A percentile compares a stretch with the other conserved stretches of the same genome.
These are phyloP conservation scores for Clavispora phyllophila DNA, from an alignment of 805 yeast genomes.

Conservation along the genomic window DNA sequence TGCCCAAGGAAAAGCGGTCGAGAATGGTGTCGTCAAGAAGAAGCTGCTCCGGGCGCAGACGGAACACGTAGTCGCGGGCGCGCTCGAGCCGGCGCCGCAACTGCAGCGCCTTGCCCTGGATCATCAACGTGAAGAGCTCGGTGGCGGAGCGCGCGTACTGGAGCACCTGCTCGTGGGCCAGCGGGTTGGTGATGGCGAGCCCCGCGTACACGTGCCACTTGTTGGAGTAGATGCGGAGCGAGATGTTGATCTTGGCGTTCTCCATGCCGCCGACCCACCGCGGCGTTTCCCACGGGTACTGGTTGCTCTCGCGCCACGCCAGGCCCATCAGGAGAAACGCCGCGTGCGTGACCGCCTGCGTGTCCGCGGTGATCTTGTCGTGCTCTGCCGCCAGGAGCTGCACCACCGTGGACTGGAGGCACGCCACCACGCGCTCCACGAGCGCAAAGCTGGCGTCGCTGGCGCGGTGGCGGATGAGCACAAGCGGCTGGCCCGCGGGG, in stretches of 20 bases:
- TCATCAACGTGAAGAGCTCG: constrained; percentile 77
- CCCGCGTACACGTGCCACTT: constrained; percentile 99
- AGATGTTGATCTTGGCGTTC: constrained; percentile 91
- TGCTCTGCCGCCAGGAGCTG: constrained; percentile 81
- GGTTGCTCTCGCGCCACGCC: constrained; percentile 81
- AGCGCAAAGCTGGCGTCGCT: constrained; percentile 48
- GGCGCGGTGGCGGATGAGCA: constrained; percentile 73
- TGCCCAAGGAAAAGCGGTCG: constrained; percentile 73
- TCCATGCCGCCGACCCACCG: constrained; percentile 93
- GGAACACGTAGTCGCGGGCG: constrained; percentile 77
- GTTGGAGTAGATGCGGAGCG: constrained; percentile 84
- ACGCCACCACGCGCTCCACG: constrained; percentile 60
- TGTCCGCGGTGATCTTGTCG: constrained; percentile 94
- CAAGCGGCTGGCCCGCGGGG: constrained; percentile 89
- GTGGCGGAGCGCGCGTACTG: constrained; percentile 86
- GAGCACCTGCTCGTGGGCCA: constrained; percentile 85
- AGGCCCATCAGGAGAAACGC: constrained; percentile 96
- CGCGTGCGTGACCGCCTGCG: constrained; percentile 98
- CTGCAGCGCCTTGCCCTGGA: constrained; percentile 58
- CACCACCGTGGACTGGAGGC: constrained; percentile 75
- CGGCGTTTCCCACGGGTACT: constrained; percentile 87
- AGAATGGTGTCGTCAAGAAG: constrained; percentile 73
- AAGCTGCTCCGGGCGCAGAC: constrained; percentile 50
- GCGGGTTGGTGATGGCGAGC: constrained; percentile 89
- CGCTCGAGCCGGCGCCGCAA: constrained; percentile 51